Conservation (phyloP, 2,329 filamentous ascomycete genomes). For the Didymella exigua region DNA sequence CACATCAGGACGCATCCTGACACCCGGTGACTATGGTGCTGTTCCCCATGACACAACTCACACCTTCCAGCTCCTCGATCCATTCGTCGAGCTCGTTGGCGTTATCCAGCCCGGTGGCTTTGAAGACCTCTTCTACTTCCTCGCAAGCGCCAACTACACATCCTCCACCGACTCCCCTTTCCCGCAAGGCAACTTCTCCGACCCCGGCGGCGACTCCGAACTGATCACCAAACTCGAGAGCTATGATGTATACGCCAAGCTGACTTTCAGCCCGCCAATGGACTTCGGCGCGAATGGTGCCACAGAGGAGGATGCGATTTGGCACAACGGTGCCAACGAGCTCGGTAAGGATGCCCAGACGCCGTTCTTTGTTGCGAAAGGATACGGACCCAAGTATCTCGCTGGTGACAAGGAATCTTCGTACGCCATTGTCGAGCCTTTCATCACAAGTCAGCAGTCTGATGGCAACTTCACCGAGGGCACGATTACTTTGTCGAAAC, state of each 20-base stretch:
- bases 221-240: constrained; percentile 45
- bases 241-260: constrained; percentile 54
- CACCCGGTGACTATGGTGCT: constrained; percentile 54
- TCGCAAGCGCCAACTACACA: constrained; percentile 45
- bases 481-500: constrained; percentile 50
- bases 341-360: constrained; percentile 39
- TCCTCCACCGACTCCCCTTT: constrained; percentile 48
- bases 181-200: constrained; percentile 34
- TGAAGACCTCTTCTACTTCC: constrained; percentile 54
- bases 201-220: constrained; percentile 35
- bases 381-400: constrained; percentile 55
- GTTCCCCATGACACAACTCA: constrained; percentile 55
- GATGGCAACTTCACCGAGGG: constrained; percentile 53
- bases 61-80: constrained; percentile 56
- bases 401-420: constrained; percentile 35
- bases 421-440: constrained; percentile 54
- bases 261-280: constrained; percentile 49
- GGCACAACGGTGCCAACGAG: constrained; percentile 49
- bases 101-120: constrained; percentile 57
- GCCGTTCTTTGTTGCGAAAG: constrained; percentile 54
- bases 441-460: constrained; percentile 50
- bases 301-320: constrained; percentile 42
- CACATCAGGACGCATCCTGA: constrained; percentile 48
- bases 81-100: constrained; percentile 56
- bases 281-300: constrained; percentile 51